Percentiles rank a stretch among this genome's conserved stretches.
phyloP scores from a whole-genome alignment of 805 yeast genomes.

The Spathaspora gorwiae region DNA sequence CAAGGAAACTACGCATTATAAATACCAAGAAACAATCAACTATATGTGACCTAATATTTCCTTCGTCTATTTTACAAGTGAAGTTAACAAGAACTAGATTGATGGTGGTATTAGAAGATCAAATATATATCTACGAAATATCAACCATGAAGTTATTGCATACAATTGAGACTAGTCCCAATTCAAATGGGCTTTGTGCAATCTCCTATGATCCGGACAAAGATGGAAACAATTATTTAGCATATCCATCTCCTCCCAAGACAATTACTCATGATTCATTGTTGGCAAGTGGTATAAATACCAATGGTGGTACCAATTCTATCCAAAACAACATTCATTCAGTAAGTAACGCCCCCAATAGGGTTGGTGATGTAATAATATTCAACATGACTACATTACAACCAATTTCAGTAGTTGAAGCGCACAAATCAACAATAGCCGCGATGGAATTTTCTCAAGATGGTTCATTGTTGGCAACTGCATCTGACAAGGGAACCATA shows the following conservation, averaged over 20 bases:
- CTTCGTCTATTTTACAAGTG: slow-evolving; percentile 37
- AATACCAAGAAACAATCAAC: slow-evolving; percentile 68
- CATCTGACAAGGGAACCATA: slow-evolving; percentile 87
- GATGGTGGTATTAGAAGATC: slow-evolving; percentile 39
- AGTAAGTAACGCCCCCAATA: slow-evolving; percentile 37
- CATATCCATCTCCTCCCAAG: slow-evolving; percentile 76
- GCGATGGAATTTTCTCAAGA: slow-evolving; percentile 64
- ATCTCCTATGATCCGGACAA: slow-evolving; percentile 39
- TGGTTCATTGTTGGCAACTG: slow-evolving; percentile 81
- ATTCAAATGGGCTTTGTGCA: slow-evolving; percentile 53
- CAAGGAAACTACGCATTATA: slow-evolving; percentile 76
- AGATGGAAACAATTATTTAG: slow-evolving; percentile 49
- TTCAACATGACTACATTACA: slow-evolving; percentile 72
- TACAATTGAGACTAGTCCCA: slow-evolving; percentile 42
- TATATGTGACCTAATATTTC: slow-evolving; percentile 41
- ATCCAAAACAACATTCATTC: slow-evolving; percentile 36
- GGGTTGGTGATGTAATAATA: slow-evolving; percentile 69
- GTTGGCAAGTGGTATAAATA: slow-evolving; percentile 36
- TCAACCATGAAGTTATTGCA: slow-evolving; percentile 38
- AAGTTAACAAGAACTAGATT: slow-evolving; percentile 29
- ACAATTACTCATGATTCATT: slow-evolving; percentile 40
- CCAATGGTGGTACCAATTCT: slow-evolving; percentile 38
- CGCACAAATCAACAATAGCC: slow-evolving; percentile 77
- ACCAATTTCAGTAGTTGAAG: slow-evolving; percentile 78
- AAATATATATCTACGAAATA: slow-evolving; percentile 40